Evolutionary conservation across 306 rosid species (phyloP).

Genomic region (Lupinus albus): DNA sequence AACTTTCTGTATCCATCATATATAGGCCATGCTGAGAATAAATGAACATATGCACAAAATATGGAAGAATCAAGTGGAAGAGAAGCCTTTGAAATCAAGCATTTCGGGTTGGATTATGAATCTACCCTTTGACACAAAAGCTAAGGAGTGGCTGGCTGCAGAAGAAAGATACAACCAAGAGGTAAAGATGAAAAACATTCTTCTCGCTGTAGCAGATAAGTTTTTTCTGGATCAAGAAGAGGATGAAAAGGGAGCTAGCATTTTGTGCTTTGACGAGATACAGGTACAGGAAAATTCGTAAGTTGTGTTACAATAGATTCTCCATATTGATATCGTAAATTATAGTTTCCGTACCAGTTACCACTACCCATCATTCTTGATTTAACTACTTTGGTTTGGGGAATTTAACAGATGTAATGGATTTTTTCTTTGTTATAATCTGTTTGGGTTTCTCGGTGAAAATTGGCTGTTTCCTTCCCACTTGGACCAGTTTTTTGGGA

Average conservation of each 20-base stretch:
- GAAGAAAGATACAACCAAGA: conserved; percentile 91
- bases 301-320: conserved; percentile 22
- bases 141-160: conserved; percentile 90
- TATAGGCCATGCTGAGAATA: conserved; percentile 96
- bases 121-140: conserved; percentile 79
- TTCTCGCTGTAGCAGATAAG: conserved; percentile 87
- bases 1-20: conserved; percentile 33
- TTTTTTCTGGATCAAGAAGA: conserved; percentile 65
- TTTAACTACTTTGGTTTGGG: conserved; percentile 21
- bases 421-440: conserved; percentile 1
- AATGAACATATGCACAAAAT: conserved; percentile 94
- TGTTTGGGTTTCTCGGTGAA: conserved; percentile 24
- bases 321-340: conserved; percentile 1
- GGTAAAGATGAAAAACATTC: conserved; percentile 85
- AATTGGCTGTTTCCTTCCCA: conserved; percentile 14
- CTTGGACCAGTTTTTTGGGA: conserved; percentile 33
- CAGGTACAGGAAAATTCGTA: conserved; percentile 59
- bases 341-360: background rate
- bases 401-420: conserved; percentile 1
- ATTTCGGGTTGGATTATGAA: conserved; percentile 83
- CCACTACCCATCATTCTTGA: conserved; percentile 8
- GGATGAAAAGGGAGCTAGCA: conserved; percentile 73
- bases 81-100: conserved; percentile 69
- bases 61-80: conserved; percentile 82
- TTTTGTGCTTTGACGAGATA: conserved; percentile 96